Conservation (phyloP, 2,329 filamentous ascomycete species). For the Thelonectria discophora region DNA sequence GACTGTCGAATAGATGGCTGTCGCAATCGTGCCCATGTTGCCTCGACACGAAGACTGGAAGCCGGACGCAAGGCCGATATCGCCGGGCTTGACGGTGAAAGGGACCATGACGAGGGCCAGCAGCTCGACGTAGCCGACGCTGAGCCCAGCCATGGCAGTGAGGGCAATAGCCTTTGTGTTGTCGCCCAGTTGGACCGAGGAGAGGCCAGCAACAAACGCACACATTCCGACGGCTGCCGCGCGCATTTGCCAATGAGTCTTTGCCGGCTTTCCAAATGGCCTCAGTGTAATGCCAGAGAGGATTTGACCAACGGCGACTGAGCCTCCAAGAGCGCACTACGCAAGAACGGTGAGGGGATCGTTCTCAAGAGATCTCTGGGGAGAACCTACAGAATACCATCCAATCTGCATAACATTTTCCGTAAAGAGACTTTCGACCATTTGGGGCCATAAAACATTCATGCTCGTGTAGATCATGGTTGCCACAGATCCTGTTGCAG, state of each 20-base stretch:
- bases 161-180: constrained; percentile 7
- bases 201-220: background rate
- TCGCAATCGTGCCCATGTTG: constrained; percentile 10
- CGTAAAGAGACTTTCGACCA: too few relatives aligned
- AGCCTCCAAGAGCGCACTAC: constrained; percentile 1
- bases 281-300: background rate
- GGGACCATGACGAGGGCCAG: constrained; percentile 5
- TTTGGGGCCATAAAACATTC: too few relatives aligned
- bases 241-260: constrained; percentile 1
- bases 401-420: too few relatives aligned
- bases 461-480: too few relatives aligned
- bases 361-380: too few relatives aligned
- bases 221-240: background rate
- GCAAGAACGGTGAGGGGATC: constrained; percentile 3
- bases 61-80: constrained; percentile 8
- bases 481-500: too few relatives aligned
- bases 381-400: too few relatives aligned
- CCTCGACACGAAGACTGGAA: constrained; percentile 8
- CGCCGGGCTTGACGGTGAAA: constrained; percentile 10
- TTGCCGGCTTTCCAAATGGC: background rate
- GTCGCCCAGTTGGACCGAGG: background rate
- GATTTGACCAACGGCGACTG: background rate
- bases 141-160: background rate
- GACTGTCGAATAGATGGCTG: constrained; percentile 9
- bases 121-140: background rate